Conservation (phyloP, 371 early-diverging fungal genomes). For the Apophysomyces ossiformis region DNA sequence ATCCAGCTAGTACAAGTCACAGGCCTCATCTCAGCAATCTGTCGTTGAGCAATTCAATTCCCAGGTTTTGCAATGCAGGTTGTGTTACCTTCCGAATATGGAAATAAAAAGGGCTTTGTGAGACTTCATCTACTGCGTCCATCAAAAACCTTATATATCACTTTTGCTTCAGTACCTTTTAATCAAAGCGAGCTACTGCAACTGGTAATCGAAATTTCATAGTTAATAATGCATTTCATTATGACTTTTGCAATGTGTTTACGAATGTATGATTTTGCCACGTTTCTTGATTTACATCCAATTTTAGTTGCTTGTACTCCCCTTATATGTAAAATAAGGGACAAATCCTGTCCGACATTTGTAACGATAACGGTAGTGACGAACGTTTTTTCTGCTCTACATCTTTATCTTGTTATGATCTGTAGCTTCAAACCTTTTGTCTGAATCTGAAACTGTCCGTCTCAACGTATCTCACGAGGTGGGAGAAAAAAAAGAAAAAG, state of each 20-base stretch:
- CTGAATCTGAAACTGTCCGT: no score
- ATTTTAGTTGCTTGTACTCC: conserved; percentile 1
- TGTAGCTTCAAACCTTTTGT: no score
- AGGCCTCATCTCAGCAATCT: conserved; percentile 1
- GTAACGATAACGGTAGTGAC: not conserved
- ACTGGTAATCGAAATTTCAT: no score
- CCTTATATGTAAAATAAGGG: conserved; percentile 11
- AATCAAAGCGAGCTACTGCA: no score
- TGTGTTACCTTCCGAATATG: not conserved
- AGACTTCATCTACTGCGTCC: not conserved
- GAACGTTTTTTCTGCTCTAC: not conserved
- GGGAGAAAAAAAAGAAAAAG: no score
- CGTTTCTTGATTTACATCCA: not conserved
- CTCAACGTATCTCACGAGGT: no score
- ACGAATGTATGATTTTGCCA: no score
- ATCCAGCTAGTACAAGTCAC: conserved; percentile 5
- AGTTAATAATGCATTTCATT: no score
- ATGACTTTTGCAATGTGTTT: no score
- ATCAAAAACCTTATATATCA: not conserved
- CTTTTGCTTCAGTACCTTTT: not conserved
- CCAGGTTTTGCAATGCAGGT: not conserved
- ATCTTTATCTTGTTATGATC: no score
- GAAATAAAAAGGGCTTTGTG: not conserved
- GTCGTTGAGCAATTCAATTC: conserved; percentile 4
- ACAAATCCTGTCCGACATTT: not conserved